Conservation (phyloP, 139 green algal genomes). For the Pedinophyceae sp. region DNA sequence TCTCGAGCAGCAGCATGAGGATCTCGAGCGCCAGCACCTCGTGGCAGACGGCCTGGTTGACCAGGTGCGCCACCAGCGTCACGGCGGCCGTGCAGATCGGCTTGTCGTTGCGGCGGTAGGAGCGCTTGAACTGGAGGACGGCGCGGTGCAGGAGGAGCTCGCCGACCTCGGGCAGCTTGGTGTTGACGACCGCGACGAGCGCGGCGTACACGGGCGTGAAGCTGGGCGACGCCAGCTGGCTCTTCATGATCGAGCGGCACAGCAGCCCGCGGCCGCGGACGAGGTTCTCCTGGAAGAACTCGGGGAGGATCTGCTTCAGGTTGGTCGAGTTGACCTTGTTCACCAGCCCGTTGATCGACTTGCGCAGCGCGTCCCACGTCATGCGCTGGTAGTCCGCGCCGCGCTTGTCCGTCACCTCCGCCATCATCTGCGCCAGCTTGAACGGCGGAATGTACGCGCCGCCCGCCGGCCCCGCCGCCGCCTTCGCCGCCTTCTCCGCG, state of each 20-base stretch:
- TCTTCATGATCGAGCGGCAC: slow-evolving; percentile 79
- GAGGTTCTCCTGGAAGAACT: slow-evolving; percentile 67
- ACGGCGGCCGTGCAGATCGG: slow-evolving; percentile 55
- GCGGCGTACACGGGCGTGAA: slow-evolving; percentile 83
- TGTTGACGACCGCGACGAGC: slow-evolving; percentile 89
- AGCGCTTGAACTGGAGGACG: slow-evolving; percentile 73
- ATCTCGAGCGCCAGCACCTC: slow-evolving; percentile 85
- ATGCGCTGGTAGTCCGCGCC: slow-evolving; percentile 65
- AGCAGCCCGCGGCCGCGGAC: slow-evolving; percentile 75
- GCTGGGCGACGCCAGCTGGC: slow-evolving; percentile 69
- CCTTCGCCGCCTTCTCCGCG: background rate
- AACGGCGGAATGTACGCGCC: slow-evolving; percentile 95
- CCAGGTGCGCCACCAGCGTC: slow-evolving; percentile 83
- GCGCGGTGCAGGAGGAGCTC: slow-evolving; percentile 53
- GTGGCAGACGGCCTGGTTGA: slow-evolving; percentile 78
- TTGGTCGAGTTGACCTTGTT: slow-evolving; percentile 61
- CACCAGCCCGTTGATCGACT: slow-evolving; percentile 90
- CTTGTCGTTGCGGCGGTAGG: slow-evolving; percentile 94
- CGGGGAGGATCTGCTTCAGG: slow-evolving; percentile 2
- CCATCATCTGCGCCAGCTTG: slow-evolving; percentile 88
- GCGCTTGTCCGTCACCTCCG: slow-evolving; percentile 38
- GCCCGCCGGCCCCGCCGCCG: slow-evolving; percentile 39
- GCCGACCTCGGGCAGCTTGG: slow-evolving; percentile 81
- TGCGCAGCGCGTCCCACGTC: slow-evolving; percentile 82
- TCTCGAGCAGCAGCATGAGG: slow-evolving; percentile 79